Percentiles rank a stretch among this genome's conserved stretches.
Conservation (phyloP, 225 moss, liverwort and hornwort genomes). For the Straminergon stramineum region DNA sequence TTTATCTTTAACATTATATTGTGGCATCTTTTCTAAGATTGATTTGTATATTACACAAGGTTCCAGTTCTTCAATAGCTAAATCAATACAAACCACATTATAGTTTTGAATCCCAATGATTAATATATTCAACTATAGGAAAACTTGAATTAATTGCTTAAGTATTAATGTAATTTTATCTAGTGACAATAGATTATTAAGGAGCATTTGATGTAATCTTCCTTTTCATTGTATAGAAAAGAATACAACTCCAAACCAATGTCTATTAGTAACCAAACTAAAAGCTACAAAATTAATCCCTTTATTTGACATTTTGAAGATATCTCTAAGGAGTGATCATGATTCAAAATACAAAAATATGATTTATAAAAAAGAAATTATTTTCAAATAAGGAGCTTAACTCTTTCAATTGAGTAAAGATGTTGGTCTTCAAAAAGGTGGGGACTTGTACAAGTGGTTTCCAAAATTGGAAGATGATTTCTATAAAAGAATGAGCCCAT, state of each 20-base stretch:
- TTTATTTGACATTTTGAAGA: not conserved
- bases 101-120: not conserved
- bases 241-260: not conserved
- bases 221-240: not conserved
- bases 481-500: too few species aligned
- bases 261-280: not conserved
- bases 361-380: not conserved
- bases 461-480: not conserved
- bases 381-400: not conserved
- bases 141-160: not conserved
- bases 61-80: constrained; percentile 53
- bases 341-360: not conserved
- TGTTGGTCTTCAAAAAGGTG: not conserved
- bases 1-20: constrained; percentile 7
- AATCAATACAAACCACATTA: not conserved
- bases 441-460: not conserved
- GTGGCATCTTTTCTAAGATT: constrained; percentile 34
- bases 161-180: not conserved
- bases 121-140: too few species aligned
- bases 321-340: too few species aligned
- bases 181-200: not conserved
- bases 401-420: not conserved
- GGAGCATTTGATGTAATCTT: not conserved
- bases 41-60: constrained; percentile 26
- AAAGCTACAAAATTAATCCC: not conserved